Conservation (phyloP, 176 grass and related monocot genomes). For the Eleusine coracana region DNA sequence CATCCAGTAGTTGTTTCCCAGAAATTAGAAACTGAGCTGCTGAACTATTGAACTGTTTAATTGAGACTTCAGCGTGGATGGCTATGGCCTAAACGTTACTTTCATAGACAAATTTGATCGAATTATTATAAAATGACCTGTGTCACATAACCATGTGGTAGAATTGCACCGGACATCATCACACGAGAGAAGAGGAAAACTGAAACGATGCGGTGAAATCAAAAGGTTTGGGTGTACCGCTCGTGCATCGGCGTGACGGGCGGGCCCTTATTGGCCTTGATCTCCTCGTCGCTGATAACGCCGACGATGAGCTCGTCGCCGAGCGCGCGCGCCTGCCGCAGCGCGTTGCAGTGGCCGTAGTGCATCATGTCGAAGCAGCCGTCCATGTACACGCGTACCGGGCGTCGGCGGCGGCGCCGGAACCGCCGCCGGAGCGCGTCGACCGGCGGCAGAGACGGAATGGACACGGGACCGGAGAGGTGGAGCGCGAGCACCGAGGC, state of each 20-base stretch:
- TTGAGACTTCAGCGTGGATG: neutral
- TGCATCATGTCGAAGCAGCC: constrained; percentile 99
- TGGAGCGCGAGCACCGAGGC: constrained; percentile 55
- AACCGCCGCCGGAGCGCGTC: constrained; percentile 36
- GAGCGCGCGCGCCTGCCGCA: constrained; percentile 76
- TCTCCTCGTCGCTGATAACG: constrained; percentile 78
- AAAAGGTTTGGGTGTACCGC: constrained; percentile 42
- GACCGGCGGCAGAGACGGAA: constrained; percentile 13
- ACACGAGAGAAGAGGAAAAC: neutral
- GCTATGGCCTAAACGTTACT: neutral
- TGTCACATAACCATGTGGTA: neutral
- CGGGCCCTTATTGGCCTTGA: constrained; percentile 81
- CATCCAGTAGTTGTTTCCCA: neutral
- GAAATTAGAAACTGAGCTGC: neutral
- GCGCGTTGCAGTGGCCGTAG: constrained; percentile 91
- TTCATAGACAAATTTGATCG: neutral
- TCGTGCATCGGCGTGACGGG: constrained; percentile 79
- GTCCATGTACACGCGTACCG: constrained; percentile 93
- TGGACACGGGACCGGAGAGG: constrained; percentile 30
- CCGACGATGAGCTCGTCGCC: constrained; percentile 89
- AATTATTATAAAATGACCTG: neutral
- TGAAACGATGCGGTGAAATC: neutral
- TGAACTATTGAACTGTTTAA: neutral
- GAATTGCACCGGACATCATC: neutral
- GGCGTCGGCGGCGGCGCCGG: constrained; percentile 47